Evolutionary conservation across 2,329 filamentous ascomycete genomes (phyloP).

Genomic region (Aspergillus sp.): DNA sequence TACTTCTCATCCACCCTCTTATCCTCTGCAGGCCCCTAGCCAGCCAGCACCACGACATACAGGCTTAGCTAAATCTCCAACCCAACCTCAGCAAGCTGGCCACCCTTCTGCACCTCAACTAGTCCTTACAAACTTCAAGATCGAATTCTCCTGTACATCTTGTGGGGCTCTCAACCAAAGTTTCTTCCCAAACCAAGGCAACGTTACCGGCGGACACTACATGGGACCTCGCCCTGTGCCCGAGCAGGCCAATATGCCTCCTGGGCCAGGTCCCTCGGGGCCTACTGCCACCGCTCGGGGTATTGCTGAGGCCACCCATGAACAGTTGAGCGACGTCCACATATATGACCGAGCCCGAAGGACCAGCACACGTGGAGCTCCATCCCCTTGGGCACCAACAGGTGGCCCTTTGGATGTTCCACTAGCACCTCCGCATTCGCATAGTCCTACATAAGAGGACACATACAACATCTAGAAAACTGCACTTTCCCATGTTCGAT

Average conservation of each 20-base stretch:
- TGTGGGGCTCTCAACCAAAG: constrained; percentile 40
- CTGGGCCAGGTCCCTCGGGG: constrained; percentile 18
- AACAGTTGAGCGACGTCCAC: constrained; percentile 21
- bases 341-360: constrained; percentile 23
- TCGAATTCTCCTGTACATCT: constrained; percentile 40
- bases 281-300: constrained; percentile 17
- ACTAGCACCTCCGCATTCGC: constrained; percentile 24
- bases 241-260: constrained; percentile 18
- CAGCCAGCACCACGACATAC: constrained; percentile 20
- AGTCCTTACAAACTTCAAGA: constrained; percentile 39
- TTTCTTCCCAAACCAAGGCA: constrained; percentile 40
- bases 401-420: constrained; percentile 27
- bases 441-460: constrained; percentile 11
- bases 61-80: constrained; percentile 23
- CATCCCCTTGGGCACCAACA: constrained; percentile 26
- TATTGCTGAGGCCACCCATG: constrained; percentile 9
- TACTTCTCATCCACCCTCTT: constrained; percentile 23
- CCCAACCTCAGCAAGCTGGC: constrained; percentile 24
- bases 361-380: constrained; percentile 26
- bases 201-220: constrained; percentile 31
- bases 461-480: background rate
- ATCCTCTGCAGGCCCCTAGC: constrained; percentile 21
- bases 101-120: constrained; percentile 30
- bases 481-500: background rate
- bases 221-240: constrained; percentile 25